Evolutionary conservation across 2,329 filamentous ascomycete genomes (phyloP).

Genomic region (Epichloe sibirici): DNA sequence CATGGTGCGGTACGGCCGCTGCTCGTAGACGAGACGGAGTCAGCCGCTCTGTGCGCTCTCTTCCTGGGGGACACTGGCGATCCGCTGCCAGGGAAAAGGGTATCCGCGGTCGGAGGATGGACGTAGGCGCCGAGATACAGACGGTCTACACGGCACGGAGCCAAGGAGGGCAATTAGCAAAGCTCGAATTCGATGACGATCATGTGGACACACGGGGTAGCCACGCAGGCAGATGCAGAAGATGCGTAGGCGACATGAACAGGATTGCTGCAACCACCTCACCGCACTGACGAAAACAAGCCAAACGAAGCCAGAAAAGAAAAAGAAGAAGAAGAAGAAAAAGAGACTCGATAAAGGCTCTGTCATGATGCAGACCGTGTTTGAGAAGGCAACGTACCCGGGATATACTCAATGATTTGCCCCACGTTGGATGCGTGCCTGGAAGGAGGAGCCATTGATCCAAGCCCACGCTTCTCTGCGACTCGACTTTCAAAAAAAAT

Average conservation of each 20-base stretch:
- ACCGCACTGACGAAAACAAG: neutral
- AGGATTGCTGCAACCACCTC: neutral
- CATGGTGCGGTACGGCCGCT: conserved; percentile 47
- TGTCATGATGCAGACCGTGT: neutral
- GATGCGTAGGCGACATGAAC: neutral
- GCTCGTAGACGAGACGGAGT: conserved; percentile 34
- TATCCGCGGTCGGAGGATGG: conserved; percentile 66
- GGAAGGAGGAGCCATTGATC: conserved; percentile 35
- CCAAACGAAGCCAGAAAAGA: neutral
- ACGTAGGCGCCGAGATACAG: conserved; percentile 91
- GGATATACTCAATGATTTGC: conserved; percentile 92
- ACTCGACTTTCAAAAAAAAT: neutral
- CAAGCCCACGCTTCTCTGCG: conserved; percentile 12
- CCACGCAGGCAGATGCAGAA: neutral
- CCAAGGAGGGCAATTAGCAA: conserved; percentile 10
- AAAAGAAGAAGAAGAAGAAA: neutral
- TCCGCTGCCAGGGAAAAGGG: conserved; percentile 81
- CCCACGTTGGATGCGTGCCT: conserved; percentile 51
- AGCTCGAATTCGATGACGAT: neutral
- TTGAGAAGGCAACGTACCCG: conserved; percentile 48
- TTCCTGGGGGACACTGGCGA: conserved; percentile 35
- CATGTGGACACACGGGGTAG: neutral
- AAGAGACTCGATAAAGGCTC: neutral
- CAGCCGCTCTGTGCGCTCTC: conserved; percentile 44
- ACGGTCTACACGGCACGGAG: conserved; percentile 50